phyloP scores from a whole-genome alignment of 768 basidiomycete species.

The Tremella yokohamensis region DNA sequence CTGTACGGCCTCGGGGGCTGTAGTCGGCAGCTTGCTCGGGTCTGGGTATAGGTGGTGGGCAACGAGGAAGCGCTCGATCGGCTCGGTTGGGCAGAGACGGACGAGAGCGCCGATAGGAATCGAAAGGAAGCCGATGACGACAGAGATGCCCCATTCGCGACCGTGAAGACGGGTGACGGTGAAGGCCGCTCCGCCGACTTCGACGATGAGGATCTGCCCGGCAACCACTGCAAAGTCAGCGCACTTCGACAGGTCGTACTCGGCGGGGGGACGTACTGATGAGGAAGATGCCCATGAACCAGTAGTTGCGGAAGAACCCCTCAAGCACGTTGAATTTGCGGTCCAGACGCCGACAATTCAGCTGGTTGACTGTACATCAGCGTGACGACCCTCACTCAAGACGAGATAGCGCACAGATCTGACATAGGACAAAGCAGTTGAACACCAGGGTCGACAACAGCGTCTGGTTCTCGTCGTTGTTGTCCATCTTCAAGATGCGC shows the following conservation, averaged over 20 bases:
- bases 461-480: slow-evolving; percentile 38
- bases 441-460: slow-evolving; percentile 83
- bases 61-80: slow-evolving; percentile 66
- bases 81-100: slow-evolving; percentile 73
- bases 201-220: slow-evolving; percentile 81
- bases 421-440: slow-evolving; percentile 97
- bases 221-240: slow-evolving; percentile 64
- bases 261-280: slow-evolving; percentile 61
- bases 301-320: slow-evolving; percentile 72
- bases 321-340: slow-evolving; percentile 82
- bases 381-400: not conserved
- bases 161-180: slow-evolving; percentile 74
- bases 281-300: slow-evolving; percentile 76
- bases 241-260: not conserved
- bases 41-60: slow-evolving; percentile 62
- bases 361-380: slow-evolving; percentile 62
- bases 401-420: slow-evolving; percentile 60
- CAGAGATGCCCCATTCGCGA: slow-evolving; percentile 87
- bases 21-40: slow-evolving; percentile 63
- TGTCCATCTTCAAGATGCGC: slow-evolving; percentile 60
- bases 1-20: slow-evolving; percentile 56
- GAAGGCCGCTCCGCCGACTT: slow-evolving; percentile 87
- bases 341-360: slow-evolving; percentile 87
- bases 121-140: slow-evolving; percentile 79
- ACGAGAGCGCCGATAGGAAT: slow-evolving; percentile 81